Percentiles rank a stretch among this genome's conserved stretches.
Conservation (phyloP, 116 monocot species). For the Papilionanthe hybrid region DNA sequence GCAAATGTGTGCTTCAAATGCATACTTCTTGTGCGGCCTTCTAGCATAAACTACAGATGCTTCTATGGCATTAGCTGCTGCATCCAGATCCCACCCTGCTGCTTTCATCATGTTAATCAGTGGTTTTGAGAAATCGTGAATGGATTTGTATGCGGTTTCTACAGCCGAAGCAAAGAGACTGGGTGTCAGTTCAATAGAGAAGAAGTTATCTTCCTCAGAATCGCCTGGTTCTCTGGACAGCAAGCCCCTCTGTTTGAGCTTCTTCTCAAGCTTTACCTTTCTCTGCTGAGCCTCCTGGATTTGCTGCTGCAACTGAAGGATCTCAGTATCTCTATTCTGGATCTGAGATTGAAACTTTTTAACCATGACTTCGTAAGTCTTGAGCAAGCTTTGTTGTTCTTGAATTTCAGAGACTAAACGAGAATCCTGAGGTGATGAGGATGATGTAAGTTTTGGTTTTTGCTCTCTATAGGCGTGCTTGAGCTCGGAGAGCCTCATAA, state of each 20-base stretch:
- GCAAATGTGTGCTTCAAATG: constrained; percentile 85
- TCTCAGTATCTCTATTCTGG: constrained; percentile 77
- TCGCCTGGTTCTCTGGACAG: constrained; percentile 49
- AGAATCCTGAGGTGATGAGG: constrained; percentile 69
- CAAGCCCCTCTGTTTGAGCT: constrained; percentile 84
- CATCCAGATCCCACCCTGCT: constrained; percentile 93
- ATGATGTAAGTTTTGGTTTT: constrained; percentile 57
- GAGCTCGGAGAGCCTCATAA: constrained; percentile 81
- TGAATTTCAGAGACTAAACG: constrained; percentile 80
- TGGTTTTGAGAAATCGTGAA: constrained; percentile 93
- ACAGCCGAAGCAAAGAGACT: constrained; percentile 59
- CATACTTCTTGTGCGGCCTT: constrained; percentile 91
- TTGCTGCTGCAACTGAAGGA: constrained; percentile 65
- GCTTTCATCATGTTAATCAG: constrained; percentile 98
- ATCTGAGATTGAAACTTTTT: constrained; percentile 94
- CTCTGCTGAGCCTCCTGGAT: constrained; percentile 71
- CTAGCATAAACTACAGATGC: constrained; percentile 62
- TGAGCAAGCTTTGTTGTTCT: constrained; percentile 78
- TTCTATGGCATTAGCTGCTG: constrained; percentile 73
- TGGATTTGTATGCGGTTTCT: constrained; percentile 56
- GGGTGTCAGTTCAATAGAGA: constrained; percentile 65
- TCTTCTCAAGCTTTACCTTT: constrained; percentile 84
- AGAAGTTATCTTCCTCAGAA: constrained; percentile 57
- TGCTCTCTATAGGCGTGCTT: constrained; percentile 80
- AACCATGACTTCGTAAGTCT: constrained; percentile 96